Evolutionary conservation across 1,139 yeast genomes (phyloP).

Genomic region (Ogataea hybrid): DNA sequence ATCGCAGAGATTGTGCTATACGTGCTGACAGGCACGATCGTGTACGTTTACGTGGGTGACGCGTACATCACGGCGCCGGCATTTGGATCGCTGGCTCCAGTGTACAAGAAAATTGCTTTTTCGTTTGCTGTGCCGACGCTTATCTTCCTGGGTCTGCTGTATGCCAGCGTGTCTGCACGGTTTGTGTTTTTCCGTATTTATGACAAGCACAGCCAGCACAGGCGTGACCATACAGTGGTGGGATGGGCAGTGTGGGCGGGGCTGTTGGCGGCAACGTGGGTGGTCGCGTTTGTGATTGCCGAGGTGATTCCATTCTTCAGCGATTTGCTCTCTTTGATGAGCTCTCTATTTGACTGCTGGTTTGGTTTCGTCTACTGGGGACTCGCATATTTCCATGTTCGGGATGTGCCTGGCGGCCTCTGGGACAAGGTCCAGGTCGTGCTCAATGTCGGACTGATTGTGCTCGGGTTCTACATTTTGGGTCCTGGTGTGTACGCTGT

Average conservation of each 20-base stretch:
- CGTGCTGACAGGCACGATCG: constrained; percentile 52
- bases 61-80: constrained; percentile 58
- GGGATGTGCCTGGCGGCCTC: constrained; percentile 27
- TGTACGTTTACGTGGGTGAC: constrained; percentile 58
- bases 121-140: constrained; percentile 63
- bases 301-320: constrained; percentile 64
- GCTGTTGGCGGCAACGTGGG: constrained; percentile 46
- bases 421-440: constrained; percentile 37
- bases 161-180: constrained; percentile 53
- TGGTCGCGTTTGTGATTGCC: constrained; percentile 54
- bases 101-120: constrained; percentile 52
- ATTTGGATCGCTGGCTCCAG: constrained; percentile 48
- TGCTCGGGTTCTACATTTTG: constrained; percentile 49
- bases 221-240: constrained; percentile 44
- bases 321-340: constrained; percentile 56
- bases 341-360: constrained; percentile 65
- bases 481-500: constrained; percentile 62
- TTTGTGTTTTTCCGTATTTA: constrained; percentile 49
- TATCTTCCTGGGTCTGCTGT: constrained; percentile 53
- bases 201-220: constrained; percentile 41
- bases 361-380: constrained; percentile 68
- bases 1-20: constrained; percentile 47
- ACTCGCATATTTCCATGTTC: constrained; percentile 51
- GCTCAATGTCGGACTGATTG: constrained; percentile 40
- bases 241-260: constrained; percentile 57